A percentile compares a stretch with the other conserved stretches of the same genome.
These are phyloP conservation scores for Eucalyptus paniculata DNA, from an alignment of 345 rosid genomes.

Conservation along the genomic window DNA sequence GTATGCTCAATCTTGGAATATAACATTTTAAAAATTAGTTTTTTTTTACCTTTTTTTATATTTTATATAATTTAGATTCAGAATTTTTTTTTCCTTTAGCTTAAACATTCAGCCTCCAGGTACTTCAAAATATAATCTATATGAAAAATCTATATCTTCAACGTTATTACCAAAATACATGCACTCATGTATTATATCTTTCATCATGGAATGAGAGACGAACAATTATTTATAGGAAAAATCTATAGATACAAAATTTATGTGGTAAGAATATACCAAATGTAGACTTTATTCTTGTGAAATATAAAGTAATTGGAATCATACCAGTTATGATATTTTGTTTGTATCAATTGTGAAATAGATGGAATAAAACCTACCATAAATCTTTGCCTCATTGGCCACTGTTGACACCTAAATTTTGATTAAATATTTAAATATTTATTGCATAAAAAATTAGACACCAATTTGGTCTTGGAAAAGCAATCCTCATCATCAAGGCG, in stretches of 20 bases:
- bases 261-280: neutral
- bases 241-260: too few species aligned
- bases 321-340: neutral
- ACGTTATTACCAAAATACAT: neutral
- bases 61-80: too few species aligned
- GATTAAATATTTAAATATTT: too few species aligned
- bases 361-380: neutral
- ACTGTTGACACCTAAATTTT: too few species aligned
- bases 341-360: neutral
- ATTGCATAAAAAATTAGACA: too few species aligned
- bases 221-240: neutral
- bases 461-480: too few species aligned
- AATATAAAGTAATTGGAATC: neutral
- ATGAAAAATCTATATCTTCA: neutral
- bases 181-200: neutral
- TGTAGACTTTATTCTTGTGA: neutral
- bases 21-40: too few species aligned
- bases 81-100: neutral
- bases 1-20: too few species aligned
- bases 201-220: neutral
- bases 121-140: too few species aligned
- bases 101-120: neutral
- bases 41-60: accelerated
- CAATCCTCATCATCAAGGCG: too few species aligned
- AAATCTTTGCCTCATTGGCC: accelerated